Conservation (phyloP, 495 filamentous ascomycete species). For the Talaromyces trachyspermus region DNA sequence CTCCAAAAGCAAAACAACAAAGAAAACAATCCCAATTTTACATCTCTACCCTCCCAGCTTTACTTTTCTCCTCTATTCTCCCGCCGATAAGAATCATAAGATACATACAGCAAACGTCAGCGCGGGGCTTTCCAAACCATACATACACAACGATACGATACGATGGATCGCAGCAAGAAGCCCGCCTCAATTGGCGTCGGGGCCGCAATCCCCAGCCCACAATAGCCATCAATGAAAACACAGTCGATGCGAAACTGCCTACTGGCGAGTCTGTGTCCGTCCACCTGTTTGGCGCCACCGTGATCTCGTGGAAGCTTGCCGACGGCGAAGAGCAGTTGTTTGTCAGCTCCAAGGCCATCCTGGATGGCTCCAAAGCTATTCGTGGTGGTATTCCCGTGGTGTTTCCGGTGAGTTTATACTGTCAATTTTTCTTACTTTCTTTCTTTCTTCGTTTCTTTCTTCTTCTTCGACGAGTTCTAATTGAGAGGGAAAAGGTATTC, state of each 20-base stretch:
- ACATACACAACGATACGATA: too few relatives aligned
- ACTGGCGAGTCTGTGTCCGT: constrained; percentile 80
- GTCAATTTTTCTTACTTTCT: too few relatives aligned
- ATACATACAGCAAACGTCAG: too few relatives aligned
- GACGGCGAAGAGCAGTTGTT: constrained; percentile 81
- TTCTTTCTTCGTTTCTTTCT: too few relatives aligned
- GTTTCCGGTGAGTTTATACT: constrained; percentile 79
- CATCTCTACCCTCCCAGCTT: too few relatives aligned
- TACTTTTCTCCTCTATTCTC: too few relatives aligned
- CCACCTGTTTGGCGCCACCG: constrained; percentile 84
- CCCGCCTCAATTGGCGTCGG: constrained; percentile 68
- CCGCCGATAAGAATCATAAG: too few relatives aligned
- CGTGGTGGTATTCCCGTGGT: constrained; percentile 78
- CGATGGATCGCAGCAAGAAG: constrained; percentile 81
- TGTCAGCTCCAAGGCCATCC: constrained; percentile 65
- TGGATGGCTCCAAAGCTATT: constrained; percentile 59
- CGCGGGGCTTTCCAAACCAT: too few relatives aligned
- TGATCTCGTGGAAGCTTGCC: constrained; percentile 83
- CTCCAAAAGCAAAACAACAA: too few relatives aligned
- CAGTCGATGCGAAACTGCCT: constrained; percentile 66
- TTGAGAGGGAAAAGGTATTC: constrained; percentile 69
- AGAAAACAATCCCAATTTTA: too few relatives aligned
- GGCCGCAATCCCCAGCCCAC: constrained; percentile 56
- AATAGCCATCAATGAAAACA: constrained; percentile 60
- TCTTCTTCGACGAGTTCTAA: not conserved